A percentile compares a stretch with the other conserved stretches of the same genome.
Evolutionary conservation across 805 yeast species (phyloP).

Genomic region (Alloascoidea africana): DNA sequence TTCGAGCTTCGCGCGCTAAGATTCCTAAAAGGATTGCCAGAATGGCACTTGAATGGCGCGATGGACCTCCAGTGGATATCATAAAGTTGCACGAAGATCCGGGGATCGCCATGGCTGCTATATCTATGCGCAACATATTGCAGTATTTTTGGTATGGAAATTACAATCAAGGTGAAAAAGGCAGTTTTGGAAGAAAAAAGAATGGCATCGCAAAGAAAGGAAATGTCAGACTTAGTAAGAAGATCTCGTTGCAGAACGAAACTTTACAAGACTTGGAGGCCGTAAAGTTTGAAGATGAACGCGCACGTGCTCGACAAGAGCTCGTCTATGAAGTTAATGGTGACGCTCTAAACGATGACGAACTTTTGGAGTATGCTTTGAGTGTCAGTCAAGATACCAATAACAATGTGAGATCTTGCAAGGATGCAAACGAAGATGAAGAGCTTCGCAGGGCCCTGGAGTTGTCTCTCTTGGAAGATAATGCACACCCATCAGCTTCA

Average conservation of each 20-base stretch:
- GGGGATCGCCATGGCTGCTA: background rate
- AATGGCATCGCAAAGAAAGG: no score
- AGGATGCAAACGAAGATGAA: slow-evolving; percentile 1
- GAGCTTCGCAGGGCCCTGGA: slow-evolving; percentile 1
- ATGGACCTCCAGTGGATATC: no score
- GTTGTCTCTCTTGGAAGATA: background rate
- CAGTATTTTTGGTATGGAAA: background rate
- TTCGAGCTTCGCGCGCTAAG: background rate
- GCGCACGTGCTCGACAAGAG: background rate
- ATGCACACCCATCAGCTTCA: no score
- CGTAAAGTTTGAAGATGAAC: background rate
- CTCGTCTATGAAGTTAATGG: background rate
- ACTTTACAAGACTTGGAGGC: background rate
- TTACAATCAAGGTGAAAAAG: background rate
- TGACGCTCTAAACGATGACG: background rate
- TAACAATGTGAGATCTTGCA: no score
- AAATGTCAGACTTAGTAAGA: no score
- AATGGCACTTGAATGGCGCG: no score
- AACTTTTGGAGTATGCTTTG: background rate
- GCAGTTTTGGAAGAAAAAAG: background rate
- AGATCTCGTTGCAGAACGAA: background rate
- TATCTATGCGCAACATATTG: background rate
- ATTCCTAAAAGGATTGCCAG: background rate
- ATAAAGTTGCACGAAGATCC: background rate
- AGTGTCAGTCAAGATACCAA: background rate